These are phyloP conservation scores for Alternaria angustiovoidea DNA, from an alignment of 2,329 filamentous ascomycete genomes.

Conservation along the genomic window DNA sequence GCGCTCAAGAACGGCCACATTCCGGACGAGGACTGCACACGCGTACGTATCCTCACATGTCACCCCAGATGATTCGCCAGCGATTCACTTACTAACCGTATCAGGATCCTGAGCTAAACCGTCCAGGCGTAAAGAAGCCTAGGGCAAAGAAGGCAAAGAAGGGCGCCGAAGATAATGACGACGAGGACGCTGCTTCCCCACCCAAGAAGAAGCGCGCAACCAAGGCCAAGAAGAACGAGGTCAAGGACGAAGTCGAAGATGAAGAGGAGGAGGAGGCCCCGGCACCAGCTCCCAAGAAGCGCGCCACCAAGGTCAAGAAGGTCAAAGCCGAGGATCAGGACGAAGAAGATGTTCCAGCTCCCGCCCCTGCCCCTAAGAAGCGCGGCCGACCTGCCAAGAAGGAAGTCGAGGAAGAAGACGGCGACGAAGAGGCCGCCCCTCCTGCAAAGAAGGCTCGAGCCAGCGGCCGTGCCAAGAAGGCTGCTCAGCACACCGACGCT, in stretches of 20 bases:
- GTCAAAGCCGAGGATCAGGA: slow-evolving; percentile 27
- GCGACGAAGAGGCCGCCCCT: slow-evolving; percentile 33
- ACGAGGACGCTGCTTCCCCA: slow-evolving; percentile 23
- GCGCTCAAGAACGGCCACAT: slow-evolving; percentile 82
- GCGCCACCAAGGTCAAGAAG: slow-evolving; percentile 17
- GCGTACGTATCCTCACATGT: slow-evolving; percentile 64
- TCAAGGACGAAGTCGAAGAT: slow-evolving; percentile 42
- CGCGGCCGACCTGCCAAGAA: slow-evolving; percentile 18
- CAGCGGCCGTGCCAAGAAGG: slow-evolving; percentile 21
- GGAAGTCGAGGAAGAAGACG: slow-evolving; percentile 33
- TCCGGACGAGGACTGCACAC: slow-evolving; percentile 85
- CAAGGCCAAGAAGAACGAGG: slow-evolving; percentile 33
- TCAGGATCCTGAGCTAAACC: slow-evolving; percentile 78
- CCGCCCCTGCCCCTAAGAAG: slow-evolving; percentile 43
- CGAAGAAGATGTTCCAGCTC: slow-evolving; percentile 39
- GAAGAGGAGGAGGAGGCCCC: slow-evolving; percentile 37
- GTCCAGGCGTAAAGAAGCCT: slow-evolving; percentile 65
- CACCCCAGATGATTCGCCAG: slow-evolving; percentile 41
- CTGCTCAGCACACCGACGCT: slow-evolving; percentile 14
- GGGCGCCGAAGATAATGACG: slow-evolving; percentile 30
- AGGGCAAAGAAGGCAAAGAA: slow-evolving; percentile 42
- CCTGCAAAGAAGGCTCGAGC: slow-evolving; percentile 29
- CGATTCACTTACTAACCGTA: slow-evolving; percentile 14
- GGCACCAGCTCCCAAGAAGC: slow-evolving; percentile 44
- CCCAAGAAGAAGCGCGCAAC: slow-evolving; percentile 55